Conservation (phyloP, 495 filamentous ascomycete genomes). For the Neurospora sp. region DNA sequence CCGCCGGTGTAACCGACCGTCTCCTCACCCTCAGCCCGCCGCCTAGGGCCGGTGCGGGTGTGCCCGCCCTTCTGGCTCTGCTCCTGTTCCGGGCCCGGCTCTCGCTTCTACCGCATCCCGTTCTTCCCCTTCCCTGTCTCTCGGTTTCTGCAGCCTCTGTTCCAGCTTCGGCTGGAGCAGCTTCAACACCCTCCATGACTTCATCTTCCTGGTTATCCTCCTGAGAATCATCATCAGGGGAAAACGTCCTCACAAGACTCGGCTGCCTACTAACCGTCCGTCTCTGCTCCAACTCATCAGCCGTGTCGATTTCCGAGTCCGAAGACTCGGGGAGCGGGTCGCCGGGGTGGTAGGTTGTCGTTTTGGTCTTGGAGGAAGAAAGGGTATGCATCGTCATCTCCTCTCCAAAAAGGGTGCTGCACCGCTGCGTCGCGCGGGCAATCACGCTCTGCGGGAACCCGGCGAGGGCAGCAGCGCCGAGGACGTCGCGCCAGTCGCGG, state of each 20-base stretch:
- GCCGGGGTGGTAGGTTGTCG: conserved; percentile 27
- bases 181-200: neutral
- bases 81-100: conserved; percentile 2
- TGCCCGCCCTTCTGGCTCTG: neutral
- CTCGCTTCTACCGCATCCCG: neutral
- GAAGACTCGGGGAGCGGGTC: conserved; percentile 19
- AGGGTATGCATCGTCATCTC: conserved; percentile 51
- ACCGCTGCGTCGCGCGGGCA: conserved; percentile 55
- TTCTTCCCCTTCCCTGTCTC: neutral
- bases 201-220: neutral
- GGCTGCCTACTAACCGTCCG: conserved; percentile 14
- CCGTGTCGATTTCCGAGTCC: conserved; percentile 23
- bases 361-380: neutral
- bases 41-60: neutral
- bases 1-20: neutral
- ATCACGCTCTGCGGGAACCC: conserved; percentile 55
- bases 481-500: conserved; percentile 72
- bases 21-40: neutral
- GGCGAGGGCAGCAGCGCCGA: conserved; percentile 61
- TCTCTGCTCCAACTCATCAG: neutral
- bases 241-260: conserved; percentile 1
- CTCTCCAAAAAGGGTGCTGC: conserved; percentile 59
- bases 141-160: neutral
- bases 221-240: neutral
- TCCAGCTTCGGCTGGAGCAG: neutral